These are phyloP conservation scores for Rhodotorula paludigena DNA, from an alignment of 768 basidiomycete species.

Conservation along the genomic window DNA sequence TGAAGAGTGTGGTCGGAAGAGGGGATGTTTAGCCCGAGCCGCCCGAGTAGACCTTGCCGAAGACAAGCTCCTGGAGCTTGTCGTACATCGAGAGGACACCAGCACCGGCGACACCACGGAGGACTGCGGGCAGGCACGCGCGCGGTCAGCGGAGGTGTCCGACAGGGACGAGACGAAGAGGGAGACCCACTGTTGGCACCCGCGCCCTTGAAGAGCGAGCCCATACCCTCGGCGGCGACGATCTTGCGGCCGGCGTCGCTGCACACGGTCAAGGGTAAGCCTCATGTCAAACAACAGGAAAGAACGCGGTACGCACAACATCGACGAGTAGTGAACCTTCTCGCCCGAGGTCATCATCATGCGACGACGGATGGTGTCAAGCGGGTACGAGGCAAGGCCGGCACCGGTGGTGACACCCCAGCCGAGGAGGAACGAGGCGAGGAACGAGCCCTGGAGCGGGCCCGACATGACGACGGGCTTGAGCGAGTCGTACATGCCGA, in stretches of 20 bases:
- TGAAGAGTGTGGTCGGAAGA: not conserved
- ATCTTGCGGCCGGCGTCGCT: conserved; percentile 7
- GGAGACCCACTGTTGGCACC: conserved; percentile 5
- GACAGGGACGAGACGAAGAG: not conserved
- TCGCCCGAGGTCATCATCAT: conserved; percentile 99
- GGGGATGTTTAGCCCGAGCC: conserved; percentile 27
- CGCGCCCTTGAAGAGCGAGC: conserved; percentile 2
- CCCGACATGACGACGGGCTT: conserved; percentile 96
- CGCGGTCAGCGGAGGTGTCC: not conserved
- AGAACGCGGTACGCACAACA: conserved; percentile 56
- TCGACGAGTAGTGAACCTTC: conserved; percentile 92
- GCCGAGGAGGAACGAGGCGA: conserved; percentile 71
- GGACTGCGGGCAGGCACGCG: conserved; percentile 51
- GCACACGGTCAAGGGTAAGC: not conserved
- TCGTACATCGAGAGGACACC: conserved; percentile 91
- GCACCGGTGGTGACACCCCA: conserved; percentile 94
- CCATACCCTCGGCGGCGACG: conserved; percentile 2
- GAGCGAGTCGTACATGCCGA: conserved; percentile 44
- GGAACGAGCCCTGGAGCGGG: conserved; percentile 79
- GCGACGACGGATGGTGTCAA: conserved; percentile 73
- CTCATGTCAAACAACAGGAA: not conserved
- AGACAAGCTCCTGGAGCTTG: conserved; percentile 76
- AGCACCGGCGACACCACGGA: conserved; percentile 95
- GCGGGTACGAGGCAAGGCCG: conserved; percentile 78
- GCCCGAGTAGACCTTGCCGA: conserved; percentile 38